Evolutionary conservation across 2,329 filamentous ascomycete genomes (phyloP).

Genomic region (Paracoccidioides lutzii): DNA sequence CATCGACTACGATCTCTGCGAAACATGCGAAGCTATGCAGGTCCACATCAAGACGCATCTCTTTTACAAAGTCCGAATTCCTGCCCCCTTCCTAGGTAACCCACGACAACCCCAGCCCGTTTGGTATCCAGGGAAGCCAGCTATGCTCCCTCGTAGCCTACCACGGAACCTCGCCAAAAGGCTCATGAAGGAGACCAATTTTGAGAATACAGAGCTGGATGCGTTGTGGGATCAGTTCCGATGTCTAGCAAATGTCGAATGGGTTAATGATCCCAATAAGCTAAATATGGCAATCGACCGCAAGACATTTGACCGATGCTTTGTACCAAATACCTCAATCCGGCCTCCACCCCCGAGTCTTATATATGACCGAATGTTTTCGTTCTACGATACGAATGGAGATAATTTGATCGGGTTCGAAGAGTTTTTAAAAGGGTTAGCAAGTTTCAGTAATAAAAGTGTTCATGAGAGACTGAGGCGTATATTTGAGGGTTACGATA

Average conservation of each 20-base stretch:
- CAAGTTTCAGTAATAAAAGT: conserved; percentile 46
- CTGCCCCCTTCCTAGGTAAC: conserved; percentile 67
- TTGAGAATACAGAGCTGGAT: conserved; percentile 79
- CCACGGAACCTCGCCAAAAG: conserved; percentile 54
- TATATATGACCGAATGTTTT: conserved; percentile 91
- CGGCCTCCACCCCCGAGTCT: conserved; percentile 70
- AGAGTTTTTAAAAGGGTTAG: conserved; percentile 76
- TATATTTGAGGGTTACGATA: conserved; percentile 81
- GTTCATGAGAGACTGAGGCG: conserved; percentile 54
- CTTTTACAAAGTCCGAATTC: conserved; percentile 91
- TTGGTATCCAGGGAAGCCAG: conserved; percentile 80
- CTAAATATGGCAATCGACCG: conserved; percentile 77
- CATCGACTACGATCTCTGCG: conserved; percentile 88
- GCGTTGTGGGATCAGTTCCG: conserved; percentile 96
- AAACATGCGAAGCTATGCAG: conserved; percentile 62
- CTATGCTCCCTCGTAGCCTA: conserved; percentile 55
- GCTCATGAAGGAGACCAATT: conserved; percentile 57
- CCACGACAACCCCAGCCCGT: conserved; percentile 67
- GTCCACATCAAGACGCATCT: conserved; percentile 83
- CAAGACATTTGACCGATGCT: conserved; percentile 80
- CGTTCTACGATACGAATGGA: conserved; percentile 84
- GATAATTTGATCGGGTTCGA: conserved; percentile 84
- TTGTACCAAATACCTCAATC: conserved; percentile 72
- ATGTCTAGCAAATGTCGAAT: conserved; percentile 78
- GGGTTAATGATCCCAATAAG: conserved; percentile 64